phyloP scores from a whole-genome alignment of 2,329 filamentous ascomycete species.

The Hypoxylon sp. region DNA sequence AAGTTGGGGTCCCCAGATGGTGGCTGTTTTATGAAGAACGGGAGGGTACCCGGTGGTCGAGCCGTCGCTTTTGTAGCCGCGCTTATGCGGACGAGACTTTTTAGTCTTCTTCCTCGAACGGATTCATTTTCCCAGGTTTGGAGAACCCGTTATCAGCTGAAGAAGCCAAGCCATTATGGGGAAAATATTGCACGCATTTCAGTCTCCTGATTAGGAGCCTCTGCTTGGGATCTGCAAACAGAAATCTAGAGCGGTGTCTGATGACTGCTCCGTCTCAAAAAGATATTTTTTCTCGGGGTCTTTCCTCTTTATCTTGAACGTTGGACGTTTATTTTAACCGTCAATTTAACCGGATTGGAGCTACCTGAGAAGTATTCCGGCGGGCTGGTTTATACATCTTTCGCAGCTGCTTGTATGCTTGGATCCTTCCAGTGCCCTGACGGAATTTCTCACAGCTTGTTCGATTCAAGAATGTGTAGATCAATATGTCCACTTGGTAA shows the following conservation, averaged over 20 bases:
- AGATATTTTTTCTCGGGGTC: constrained; percentile 13
- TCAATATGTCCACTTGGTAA: neutral
- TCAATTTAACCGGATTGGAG: constrained; percentile 15
- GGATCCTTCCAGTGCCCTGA: neutral
- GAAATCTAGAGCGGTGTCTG: constrained; percentile 5
- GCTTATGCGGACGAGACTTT: constrained; percentile 19
- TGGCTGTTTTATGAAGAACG: neutral
- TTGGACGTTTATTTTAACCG: constrained; percentile 24
- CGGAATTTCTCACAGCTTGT: neutral
- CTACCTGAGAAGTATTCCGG: constrained; percentile 10
- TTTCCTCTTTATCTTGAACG: constrained; percentile 7
- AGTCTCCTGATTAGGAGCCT: constrained; percentile 6
- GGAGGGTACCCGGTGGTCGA: neutral
- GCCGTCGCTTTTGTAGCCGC: constrained; percentile 3
- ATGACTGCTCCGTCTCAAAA: constrained; percentile 27
- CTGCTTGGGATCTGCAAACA: constrained; percentile 3
- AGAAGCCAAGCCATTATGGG: constrained; percentile 8
- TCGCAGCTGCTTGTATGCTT: neutral
- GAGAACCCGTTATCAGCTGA: constrained; percentile 16
- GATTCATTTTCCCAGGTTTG: constrained; percentile 16
- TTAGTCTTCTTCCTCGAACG: constrained; percentile 13
- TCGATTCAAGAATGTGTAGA: neutral
- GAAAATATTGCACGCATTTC: neutral
- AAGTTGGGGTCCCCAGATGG: constrained; percentile 17
- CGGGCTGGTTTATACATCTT: neutral